Percentiles rank a stretch among this genome's conserved stretches.
phyloP scores from a whole-genome alignment of 106 monocot species.

The Allium fistulosum region DNA sequence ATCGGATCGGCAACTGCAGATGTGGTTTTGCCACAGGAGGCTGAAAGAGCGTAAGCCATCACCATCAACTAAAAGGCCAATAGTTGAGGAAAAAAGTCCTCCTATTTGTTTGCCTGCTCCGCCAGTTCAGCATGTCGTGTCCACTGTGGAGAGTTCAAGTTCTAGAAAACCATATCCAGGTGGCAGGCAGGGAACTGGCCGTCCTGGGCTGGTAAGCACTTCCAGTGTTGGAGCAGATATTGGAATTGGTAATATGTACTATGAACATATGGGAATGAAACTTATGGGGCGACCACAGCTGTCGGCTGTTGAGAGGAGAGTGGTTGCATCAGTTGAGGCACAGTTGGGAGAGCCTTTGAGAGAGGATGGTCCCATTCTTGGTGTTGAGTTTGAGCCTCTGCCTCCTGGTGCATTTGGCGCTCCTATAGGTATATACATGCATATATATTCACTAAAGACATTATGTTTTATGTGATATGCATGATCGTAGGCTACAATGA shows the following conservation, averaged over 20 bases:
- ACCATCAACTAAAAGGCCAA: constrained; percentile 23
- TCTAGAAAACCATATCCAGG: constrained; percentile 13
- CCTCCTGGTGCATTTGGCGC: constrained; percentile 97
- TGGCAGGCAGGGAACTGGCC: constrained; percentile 32
- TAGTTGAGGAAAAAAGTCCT: constrained; percentile 25
- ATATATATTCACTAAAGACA: not conserved
- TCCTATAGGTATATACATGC: constrained; percentile 60
- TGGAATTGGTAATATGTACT: constrained; percentile 44
- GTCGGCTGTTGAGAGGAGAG: constrained; percentile 42
- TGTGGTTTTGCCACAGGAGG: constrained; percentile 99
- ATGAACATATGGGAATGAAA: constrained; percentile 27
- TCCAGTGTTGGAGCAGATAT: constrained; percentile 28
- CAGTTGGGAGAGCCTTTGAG: constrained; percentile 84
- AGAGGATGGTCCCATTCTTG: constrained; percentile 90
- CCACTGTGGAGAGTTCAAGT: constrained; percentile 5
- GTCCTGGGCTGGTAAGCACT: not conserved
- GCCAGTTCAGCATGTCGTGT: constrained; percentile 7
- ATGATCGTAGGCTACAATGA: no score
- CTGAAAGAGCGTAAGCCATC: constrained; percentile 71
- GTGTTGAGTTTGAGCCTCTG: constrained; percentile 81
- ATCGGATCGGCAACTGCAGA: constrained; percentile 93
- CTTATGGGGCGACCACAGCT: constrained; percentile 29
- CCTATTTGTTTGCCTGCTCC: not conserved
- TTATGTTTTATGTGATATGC: no score
- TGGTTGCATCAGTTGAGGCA: constrained; percentile 64